Conservation (phyloP, 129 eudicot species). For the Cynara cardunculus region DNA sequence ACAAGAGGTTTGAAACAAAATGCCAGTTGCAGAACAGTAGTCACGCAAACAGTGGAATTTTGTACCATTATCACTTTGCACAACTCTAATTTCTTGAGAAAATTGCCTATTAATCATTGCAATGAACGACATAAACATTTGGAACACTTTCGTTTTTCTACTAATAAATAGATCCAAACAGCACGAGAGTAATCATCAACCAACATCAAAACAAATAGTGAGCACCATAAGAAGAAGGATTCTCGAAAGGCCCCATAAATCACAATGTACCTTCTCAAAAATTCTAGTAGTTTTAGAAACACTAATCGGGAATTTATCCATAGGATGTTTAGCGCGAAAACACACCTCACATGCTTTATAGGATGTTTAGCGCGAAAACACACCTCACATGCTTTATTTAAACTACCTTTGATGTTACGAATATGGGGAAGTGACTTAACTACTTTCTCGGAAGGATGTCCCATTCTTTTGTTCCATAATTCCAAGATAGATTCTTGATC, state of each 20-base stretch:
- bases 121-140: no score
- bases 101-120: not conserved
- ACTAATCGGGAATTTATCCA: not conserved
- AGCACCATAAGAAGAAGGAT: not conserved
- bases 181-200: not conserved
- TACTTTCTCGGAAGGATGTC: not conserved
- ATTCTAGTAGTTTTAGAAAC: not conserved
- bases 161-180: not conserved
- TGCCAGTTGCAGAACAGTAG: no score
- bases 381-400: not conserved
- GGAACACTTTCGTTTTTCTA: not conserved
- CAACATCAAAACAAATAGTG: not conserved
- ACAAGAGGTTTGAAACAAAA: not conserved
- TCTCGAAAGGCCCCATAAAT: not conserved
- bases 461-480: not conserved
- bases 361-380: not conserved
- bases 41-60: not conserved
- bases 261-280: not conserved
- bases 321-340: not conserved
- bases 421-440: not conserved
- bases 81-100: not conserved
- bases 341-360: not conserved
- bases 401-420: not conserved
- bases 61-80: not conserved
- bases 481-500: no score